A percentile compares a stretch with the other conserved stretches of the same genome.
phyloP scores from a whole-genome alignment of 2,329 filamentous ascomycete genomes.

The Fusarium nurragi region DNA sequence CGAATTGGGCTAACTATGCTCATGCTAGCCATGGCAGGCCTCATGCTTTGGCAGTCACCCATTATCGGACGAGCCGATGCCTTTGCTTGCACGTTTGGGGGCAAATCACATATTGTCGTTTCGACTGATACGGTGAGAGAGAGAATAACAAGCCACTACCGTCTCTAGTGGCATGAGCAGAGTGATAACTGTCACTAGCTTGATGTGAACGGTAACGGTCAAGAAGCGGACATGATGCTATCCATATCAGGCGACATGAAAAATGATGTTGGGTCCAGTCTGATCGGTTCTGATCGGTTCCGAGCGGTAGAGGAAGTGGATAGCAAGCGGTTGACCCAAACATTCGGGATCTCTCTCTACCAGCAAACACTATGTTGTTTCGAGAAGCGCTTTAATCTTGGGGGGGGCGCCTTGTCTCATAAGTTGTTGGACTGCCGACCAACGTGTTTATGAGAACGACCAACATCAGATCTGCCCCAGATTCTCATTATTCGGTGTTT shows the following conservation, averaged over 20 bases:
- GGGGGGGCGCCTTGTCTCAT: conserved; percentile 21
- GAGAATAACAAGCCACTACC: conserved; percentile 10
- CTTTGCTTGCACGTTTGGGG: conserved; percentile 30
- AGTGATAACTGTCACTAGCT: conserved; percentile 20
- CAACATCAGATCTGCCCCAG: conserved; percentile 30
- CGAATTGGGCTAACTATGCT: neutral
- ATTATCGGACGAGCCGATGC: conserved; percentile 37
- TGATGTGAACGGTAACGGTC: neutral
- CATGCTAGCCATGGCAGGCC: conserved; percentile 23
- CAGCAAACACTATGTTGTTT: conserved; percentile 20
- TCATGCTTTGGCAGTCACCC: conserved; percentile 30
- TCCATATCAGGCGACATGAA: conserved; percentile 13
- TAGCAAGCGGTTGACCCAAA: conserved; percentile 13
- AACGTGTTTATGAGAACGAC: conserved; percentile 18
- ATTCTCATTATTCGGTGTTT: conserved; percentile 10
- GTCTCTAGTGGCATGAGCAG: conserved; percentile 14
- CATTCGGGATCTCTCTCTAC: neutral
- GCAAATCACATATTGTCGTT: conserved; percentile 29
- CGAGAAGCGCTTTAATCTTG: conserved; percentile 30
- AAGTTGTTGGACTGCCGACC: conserved; percentile 8
- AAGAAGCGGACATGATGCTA: conserved; percentile 2
- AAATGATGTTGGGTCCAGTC: conserved; percentile 4
- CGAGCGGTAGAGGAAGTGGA: conserved; percentile 16
- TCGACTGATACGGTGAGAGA: conserved; percentile 25
- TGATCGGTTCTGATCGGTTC: conserved; percentile 4